Evolutionary conservation across 192 early-diverging fungal species (phyloP).

Genomic region (Pilaira anomala): DNA sequence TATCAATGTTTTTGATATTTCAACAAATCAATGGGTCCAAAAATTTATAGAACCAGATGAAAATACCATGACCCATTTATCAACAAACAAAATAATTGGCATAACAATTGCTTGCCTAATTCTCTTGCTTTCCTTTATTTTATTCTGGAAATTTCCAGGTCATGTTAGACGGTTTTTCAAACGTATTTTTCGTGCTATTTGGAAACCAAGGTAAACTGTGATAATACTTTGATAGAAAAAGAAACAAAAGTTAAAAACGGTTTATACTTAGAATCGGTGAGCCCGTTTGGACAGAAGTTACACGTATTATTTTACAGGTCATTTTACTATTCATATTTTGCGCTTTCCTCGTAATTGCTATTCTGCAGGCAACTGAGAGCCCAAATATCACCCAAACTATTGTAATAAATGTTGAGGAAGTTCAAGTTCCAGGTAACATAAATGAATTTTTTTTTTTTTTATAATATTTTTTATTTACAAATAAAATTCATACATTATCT

Average conservation of each 20-base stretch:
- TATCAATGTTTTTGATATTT: constrained; percentile 24
- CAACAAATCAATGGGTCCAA: constrained; percentile 19
- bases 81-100: constrained; percentile 21
- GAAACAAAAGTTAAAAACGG: too few relatives aligned
- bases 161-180: constrained; percentile 25
- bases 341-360: constrained; percentile 29
- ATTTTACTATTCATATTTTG: constrained; percentile 31
- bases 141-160: constrained; percentile 24
- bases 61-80: not conserved
- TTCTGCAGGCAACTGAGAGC: constrained; percentile 29
- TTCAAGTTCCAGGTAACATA: constrained; percentile 32
- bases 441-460: too few relatives aligned
- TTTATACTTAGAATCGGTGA: constrained; percentile 38
- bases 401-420: constrained; percentile 10
- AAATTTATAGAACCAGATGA: not conserved
- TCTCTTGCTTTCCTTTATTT: constrained; percentile 23
- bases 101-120: constrained; percentile 28
- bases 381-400: constrained; percentile 35
- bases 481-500: too few relatives aligned
- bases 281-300: constrained; percentile 35
- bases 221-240: too few relatives aligned
- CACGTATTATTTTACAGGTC: constrained; percentile 30
- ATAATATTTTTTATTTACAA: too few relatives aligned
- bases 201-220: too few relatives aligned
- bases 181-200: constrained; percentile 30